Conservation (phyloP, 73 alveolate species). For the Tetrahymena elliotti region DNA sequence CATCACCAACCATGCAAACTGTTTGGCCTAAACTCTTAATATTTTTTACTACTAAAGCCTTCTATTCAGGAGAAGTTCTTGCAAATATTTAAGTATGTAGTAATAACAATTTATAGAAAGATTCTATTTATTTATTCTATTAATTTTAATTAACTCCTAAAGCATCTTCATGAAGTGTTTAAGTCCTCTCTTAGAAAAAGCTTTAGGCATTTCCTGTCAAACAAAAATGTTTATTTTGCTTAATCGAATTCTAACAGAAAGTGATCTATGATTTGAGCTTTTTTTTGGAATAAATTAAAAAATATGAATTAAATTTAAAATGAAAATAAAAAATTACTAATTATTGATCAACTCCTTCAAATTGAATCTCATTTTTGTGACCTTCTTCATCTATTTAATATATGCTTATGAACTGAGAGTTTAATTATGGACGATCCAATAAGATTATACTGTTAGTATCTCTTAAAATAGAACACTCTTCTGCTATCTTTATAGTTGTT, state of each 20-base stretch:
- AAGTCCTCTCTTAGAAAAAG: not conserved
- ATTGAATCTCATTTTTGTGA: not conserved
- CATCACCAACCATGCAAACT: slow-evolving; percentile 88
- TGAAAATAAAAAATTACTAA: not conserved
- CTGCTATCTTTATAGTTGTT: slow-evolving; percentile 1
- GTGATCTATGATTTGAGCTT: not conserved
- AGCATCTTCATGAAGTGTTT: not conserved
- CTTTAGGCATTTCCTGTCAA: not conserved
- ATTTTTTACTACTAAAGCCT: slow-evolving; percentile 61
- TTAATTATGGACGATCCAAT: not conserved
- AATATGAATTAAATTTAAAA: not conserved
- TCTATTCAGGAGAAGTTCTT: slow-evolving; percentile 86
- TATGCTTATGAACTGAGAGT: not conserved
- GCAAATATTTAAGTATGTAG: slow-evolving; percentile 66
- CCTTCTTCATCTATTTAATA: not conserved
- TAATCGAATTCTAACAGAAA: not conserved
- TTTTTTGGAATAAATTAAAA: not conserved
- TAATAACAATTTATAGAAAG: not conserved
- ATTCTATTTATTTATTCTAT: not conserved
- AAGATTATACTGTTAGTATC: not conserved
- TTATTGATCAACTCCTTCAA: not conserved
- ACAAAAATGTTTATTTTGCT: not conserved
- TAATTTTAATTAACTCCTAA: not conserved
- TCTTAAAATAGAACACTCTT: not conserved
- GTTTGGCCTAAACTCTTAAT: slow-evolving; percentile 44